Base-by-base conservation (phyloP, 768 basidiomycete genomes). In the Xanthoconium purpureum region DNA sequence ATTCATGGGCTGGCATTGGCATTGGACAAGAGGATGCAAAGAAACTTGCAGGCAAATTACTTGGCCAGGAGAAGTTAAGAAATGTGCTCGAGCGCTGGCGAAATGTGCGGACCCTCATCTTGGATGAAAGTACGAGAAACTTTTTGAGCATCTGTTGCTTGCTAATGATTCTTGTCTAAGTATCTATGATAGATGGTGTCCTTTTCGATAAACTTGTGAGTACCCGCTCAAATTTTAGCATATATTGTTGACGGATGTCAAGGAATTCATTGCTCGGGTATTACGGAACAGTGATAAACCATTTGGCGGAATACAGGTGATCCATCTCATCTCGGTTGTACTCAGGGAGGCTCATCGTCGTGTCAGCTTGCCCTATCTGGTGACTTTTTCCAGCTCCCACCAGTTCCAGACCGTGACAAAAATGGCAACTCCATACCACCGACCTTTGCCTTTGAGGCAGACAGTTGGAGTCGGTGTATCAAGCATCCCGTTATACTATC, bases 321-420 rank as follows among this genome's bases (percentile, higher is more conserved):
- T 56, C n/a, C 8, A 52, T 52, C n/a, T 42, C 11, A 15, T 40
- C 15, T 56, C 14, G 2, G 30, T n/a, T 20, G 28, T n/a, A 11
- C 39, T 36, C 33, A 29, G 38, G 13, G 39, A 43, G 8, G 40
- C 47, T 56, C 52, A 57, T 24, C 38, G 15, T 17, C 17, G 11
- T 54, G 29, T 17, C 56, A 94, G 88, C 81, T 94, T 50, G 78
- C 90, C 35, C 74, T 94, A 5, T 92, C 88, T 9, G 94, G 94
- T 8, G 94, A 97, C 67, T 95, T 95, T 70, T 94, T 84, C 66
- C 93, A 97, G 70, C 77, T 97, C 0, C 94, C 94, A 11, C 94
- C 94, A 1, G 90, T 95, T 0, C 76, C 80, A 13, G 75, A 74
- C 35, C 71, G 78, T 61, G 63, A 80, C 71, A 68, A 75, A 64